A percentile compares a stretch with the other conserved stretches of the same genome.
Conservation (phyloP, 140 eudicot genomes). For the Oenanthe javanica region DNA sequence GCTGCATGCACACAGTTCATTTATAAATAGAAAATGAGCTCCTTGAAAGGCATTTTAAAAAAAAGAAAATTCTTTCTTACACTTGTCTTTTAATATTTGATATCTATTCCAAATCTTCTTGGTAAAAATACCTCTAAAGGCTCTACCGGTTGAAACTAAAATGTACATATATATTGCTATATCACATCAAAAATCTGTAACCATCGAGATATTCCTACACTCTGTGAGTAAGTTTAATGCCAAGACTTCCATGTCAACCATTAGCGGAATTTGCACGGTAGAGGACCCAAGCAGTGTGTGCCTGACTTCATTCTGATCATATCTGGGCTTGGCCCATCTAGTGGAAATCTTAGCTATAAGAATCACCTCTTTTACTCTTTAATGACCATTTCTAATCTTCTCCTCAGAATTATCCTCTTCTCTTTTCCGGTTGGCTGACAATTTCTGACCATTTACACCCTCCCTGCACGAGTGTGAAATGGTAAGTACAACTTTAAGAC, state of each 20-base stretch:
- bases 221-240: background rate
- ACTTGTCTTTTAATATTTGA: background rate
- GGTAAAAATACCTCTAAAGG: background rate
- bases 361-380: slow-evolving; percentile 6
- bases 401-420: slow-evolving; percentile 35
- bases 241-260: slow-evolving; percentile 1
- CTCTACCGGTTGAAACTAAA: background rate
- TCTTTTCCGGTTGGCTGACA: slow-evolving; percentile 22
- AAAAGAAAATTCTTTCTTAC: background rate
- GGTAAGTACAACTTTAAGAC: background rate
- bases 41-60: background rate
- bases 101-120: background rate
- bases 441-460: slow-evolving; percentile 30
- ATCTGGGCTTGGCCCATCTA: background rate
- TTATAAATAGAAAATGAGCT: background rate
- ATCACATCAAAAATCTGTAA: slow-evolving; percentile 7
- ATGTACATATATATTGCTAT: background rate
- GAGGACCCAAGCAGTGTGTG: background rate
- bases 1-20: background rate
- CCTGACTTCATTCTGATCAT: background rate
- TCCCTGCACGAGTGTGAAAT: slow-evolving; percentile 36
- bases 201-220: background rate
- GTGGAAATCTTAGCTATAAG: background rate
- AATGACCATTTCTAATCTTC: slow-evolving; percentile 32
- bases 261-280: no score